Conservation (phyloP, 208 protist genomes). For the Phytomonas francai region DNA sequence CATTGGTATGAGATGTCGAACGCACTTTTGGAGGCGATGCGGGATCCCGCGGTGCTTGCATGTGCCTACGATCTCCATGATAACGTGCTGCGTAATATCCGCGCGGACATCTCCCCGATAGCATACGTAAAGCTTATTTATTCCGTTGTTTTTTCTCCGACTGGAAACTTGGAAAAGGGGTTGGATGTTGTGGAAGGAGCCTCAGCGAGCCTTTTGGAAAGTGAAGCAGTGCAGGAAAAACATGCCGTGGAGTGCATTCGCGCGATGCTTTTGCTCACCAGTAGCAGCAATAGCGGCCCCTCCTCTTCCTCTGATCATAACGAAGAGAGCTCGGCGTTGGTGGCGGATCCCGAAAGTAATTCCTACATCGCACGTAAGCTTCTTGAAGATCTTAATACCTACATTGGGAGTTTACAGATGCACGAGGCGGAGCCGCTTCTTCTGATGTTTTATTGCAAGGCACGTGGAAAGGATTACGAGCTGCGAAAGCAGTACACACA, state of each 20-base stretch:
- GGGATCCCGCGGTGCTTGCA: slow-evolving; percentile 49
- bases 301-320: neutral
- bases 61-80: slow-evolving; percentile 69
- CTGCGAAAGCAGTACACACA: slow-evolving; percentile 67
- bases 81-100: slow-evolving; percentile 46
- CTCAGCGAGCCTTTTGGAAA: slow-evolving; percentile 31
- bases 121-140: slow-evolving; percentile 80
- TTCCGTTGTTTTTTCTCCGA: slow-evolving; percentile 59
- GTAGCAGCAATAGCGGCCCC: slow-evolving; percentile 4
- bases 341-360: slow-evolving; percentile 30
- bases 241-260: slow-evolving; percentile 76
- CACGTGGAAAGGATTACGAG: slow-evolving; percentile 82
- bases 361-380: slow-evolving; percentile 62
- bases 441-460: slow-evolving; percentile 55
- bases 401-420: slow-evolving; percentile 63
- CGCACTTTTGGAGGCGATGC: slow-evolving; percentile 50
- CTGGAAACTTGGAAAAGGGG: slow-evolving; percentile 54
- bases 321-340: slow-evolving; percentile 20
- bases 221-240: slow-evolving; percentile 37
- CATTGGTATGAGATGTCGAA: slow-evolving; percentile 79
- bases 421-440: slow-evolving; percentile 83
- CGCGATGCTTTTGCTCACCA: slow-evolving; percentile 64
- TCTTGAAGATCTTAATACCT: slow-evolving; percentile 62
- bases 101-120: slow-evolving; percentile 78
- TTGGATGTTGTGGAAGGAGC: slow-evolving; percentile 62